Percentiles rank a stretch among this genome's conserved stretches.
phyloP scores from a whole-genome alignment of 163 green algal species.

The Coccomyxa subellipsoidea region DNA sequence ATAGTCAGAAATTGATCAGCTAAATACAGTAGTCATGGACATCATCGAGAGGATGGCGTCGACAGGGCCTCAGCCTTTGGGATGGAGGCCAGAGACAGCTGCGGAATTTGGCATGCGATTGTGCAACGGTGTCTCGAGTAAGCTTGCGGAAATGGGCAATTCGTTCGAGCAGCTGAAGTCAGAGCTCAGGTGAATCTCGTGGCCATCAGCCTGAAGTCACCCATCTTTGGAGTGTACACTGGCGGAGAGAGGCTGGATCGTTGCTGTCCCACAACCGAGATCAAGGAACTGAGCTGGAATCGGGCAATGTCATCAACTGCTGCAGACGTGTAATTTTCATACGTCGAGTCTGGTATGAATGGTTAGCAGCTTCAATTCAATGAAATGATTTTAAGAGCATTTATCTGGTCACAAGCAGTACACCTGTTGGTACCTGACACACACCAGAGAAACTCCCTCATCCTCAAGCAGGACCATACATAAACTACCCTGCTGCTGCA shows the following conservation, averaged over 20 bases:
- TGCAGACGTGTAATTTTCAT: no score
- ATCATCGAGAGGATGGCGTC: neutral
- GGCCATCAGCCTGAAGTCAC: neutral
- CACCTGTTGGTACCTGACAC: no score
- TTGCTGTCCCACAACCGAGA: neutral
- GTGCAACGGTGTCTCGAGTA: neutral
- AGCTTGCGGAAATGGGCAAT: neutral
- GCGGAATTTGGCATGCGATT: neutral
- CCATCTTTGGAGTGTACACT: neutral
- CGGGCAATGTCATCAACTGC: no score
- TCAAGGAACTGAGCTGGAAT: no score
- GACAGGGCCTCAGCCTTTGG: neutral
- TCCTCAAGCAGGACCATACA: no score
- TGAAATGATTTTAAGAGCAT: no score
- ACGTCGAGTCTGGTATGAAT: no score
- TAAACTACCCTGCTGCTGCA: neutral
- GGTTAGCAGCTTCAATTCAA: no score
- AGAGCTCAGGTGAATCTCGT: neutral
- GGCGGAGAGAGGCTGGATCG: neutral
- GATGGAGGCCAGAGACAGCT: neutral
- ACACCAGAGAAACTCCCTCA: no score
- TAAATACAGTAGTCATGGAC: neutral
- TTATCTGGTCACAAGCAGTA: no score
- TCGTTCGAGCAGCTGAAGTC: neutral
- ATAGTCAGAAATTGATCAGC: neutral